phyloP scores from a whole-genome alignment of 306 rosid genomes.

The Dalbergia cultrata region DNA sequence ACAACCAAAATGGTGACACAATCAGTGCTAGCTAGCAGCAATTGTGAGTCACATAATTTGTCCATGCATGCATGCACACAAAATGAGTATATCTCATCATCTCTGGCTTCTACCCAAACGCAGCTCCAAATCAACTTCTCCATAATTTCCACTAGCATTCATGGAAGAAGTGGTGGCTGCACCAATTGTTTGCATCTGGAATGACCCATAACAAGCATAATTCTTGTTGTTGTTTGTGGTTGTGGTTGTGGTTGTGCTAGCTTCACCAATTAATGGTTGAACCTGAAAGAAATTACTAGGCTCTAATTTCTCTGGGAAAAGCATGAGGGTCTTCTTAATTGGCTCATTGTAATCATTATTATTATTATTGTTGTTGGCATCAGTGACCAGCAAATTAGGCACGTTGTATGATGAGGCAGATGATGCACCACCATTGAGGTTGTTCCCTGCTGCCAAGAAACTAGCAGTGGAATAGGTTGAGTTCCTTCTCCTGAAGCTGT shows the following conservation, averaged over 20 bases:
- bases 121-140: slow-evolving; percentile 34
- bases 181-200: neutral
- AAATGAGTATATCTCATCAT: neutral
- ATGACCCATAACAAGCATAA: neutral
- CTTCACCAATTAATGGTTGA: neutral
- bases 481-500: slow-evolving; percentile 1
- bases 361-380: no score
- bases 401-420: neutral
- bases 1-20: neutral
- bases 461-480: neutral
- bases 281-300: neutral
- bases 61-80: neutral
- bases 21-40: neutral
- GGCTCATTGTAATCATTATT: neutral
- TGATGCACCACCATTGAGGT: neutral
- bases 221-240: neutral
- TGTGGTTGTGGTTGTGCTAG: neutral
- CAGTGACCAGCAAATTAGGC: neutral
- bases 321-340: neutral
- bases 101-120: slow-evolving; percentile 1
- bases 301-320: neutral
- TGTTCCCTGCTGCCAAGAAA: neutral
- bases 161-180: neutral
- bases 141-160: neutral
- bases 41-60: neutral